Base-by-base conservation (phyloP, 768 basidiomycete species). In the Hygrophoropsis aurantiaca region DNA sequence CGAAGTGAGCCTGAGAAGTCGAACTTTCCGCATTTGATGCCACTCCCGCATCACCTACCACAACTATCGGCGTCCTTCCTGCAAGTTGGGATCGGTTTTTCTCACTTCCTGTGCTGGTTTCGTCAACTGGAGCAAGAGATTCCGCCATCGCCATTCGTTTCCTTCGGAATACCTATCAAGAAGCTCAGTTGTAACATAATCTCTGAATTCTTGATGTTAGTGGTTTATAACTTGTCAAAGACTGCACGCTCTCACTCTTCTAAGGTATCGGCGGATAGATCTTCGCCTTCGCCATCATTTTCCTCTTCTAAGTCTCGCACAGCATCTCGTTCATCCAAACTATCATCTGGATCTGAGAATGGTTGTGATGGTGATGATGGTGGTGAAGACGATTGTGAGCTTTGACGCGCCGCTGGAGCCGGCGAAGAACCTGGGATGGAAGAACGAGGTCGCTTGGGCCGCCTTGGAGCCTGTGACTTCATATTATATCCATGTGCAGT, bases 291-390 rank as follows among this genome's bases (percentile, higher is more conserved):
- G n/a, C 67, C 69, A 5, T 82, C 89, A 23, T 73, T 72, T 6
- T 76, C 80, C 42, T 83, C 84, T n/a, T 83, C 82, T 11, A 81
- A 69, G 57, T 87, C 82, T 46, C 64, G 71, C 4, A 87, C 74
- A 1, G 75, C 81, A 54, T 87, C 84, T 10, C 80, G 78, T 49
- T 89, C 87, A 34, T 85, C 84, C 30, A 87, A 46, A 46, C 80
- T 84, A 19, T 92, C 91, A 46, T 94, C 89, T 20, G 90, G 87
- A 55, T 97, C 94, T 4, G 85, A 86, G 61, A 97, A 92, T 4
- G 84, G 83, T 2, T 81, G 76, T 4, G 85, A 89, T 4, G 91
- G 89, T 5, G 90, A 92, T 1, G 89, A 90, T 10, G 90, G 91
- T 0, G 90, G 91, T 7, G 94, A 74, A 16, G 90, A 91, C 13